A percentile compares a stretch with the other conserved stretches of the same genome.
Evolutionary conservation across 352 stramenopile genomes (phyloP).

Genomic region (Halophytophthora batemanensis): DNA sequence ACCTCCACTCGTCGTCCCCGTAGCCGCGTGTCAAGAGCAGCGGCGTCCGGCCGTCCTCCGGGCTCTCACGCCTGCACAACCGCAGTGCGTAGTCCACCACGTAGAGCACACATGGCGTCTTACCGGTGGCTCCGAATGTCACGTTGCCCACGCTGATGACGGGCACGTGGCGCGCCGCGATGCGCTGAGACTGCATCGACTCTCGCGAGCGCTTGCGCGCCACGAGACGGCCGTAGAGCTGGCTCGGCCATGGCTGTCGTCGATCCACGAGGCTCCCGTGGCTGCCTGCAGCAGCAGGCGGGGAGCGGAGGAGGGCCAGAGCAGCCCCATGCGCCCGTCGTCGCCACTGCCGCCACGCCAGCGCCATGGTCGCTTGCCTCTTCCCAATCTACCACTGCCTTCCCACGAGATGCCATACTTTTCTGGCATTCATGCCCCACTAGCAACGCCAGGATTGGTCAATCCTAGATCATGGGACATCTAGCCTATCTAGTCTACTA

Average conservation of each 20-base stretch:
- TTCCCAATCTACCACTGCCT: no score
- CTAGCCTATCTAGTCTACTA: no score
- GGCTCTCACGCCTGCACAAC: no score
- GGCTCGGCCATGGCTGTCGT: constrained; percentile 32
- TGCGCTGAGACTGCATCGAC: constrained; percentile 12
- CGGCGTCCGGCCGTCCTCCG: constrained; percentile 24
- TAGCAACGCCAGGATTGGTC: no score
- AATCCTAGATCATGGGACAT: no score
- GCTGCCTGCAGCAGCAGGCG: not conserved
- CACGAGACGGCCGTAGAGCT: constrained; percentile 38
- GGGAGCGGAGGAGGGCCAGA: constrained; percentile 30
- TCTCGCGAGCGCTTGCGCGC: constrained; percentile 29
- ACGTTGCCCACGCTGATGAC: constrained; percentile 71
- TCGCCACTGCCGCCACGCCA: constrained; percentile 22
- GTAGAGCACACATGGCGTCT: constrained; percentile 56
- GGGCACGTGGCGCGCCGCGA: constrained; percentile 29
- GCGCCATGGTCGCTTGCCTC: no score
- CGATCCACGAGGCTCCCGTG: constrained; percentile 1
- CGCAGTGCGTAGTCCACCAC: constrained; percentile 4
- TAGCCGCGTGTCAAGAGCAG: constrained; percentile 63
- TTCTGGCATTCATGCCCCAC: no score
- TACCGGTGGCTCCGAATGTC: constrained; percentile 72
- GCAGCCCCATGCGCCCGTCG: constrained; percentile 28
- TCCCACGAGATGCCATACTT: no score
- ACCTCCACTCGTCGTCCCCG: constrained; percentile 66